Percentiles rank a stretch among this genome's conserved stretches.
These are phyloP conservation scores for Biscutella laevigata DNA, from an alignment of 441 rosid genomes.

Conservation along the genomic window DNA sequence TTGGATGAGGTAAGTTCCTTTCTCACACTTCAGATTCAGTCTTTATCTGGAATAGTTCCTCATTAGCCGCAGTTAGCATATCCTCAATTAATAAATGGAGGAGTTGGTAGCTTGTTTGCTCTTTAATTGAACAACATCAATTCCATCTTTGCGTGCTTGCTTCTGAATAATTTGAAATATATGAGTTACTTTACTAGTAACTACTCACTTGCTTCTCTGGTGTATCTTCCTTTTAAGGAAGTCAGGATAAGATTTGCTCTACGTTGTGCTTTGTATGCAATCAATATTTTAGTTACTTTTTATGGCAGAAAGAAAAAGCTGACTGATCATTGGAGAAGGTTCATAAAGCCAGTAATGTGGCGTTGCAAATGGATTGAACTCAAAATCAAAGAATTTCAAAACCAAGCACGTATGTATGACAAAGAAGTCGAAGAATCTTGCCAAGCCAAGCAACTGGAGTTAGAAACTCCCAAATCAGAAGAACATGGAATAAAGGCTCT, in stretches of 20 bases:
- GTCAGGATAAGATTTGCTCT: background rate
- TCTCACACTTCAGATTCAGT: background rate
- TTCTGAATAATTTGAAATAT: background rate
- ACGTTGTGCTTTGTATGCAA: background rate
- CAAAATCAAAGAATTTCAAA: conserved; percentile 43
- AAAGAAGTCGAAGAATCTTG: conserved; percentile 40
- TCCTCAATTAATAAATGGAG: no score
- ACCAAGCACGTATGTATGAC: conserved; percentile 56
- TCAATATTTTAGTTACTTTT: background rate
- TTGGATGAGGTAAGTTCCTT: conserved; percentile 23
- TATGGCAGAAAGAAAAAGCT: conserved; percentile 58
- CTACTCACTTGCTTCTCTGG: background rate
- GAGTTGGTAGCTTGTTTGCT: conserved; percentile 7
- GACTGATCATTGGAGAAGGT: conserved; percentile 80
- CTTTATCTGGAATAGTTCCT: no score
- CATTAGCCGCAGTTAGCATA: no score
- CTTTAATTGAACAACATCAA: background rate
- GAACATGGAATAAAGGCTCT: conserved; percentile 34
- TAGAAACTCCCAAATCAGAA: conserved; percentile 29
- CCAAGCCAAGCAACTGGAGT: conserved; percentile 37
- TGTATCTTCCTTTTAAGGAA: conserved; percentile 11
- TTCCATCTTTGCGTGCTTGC: conserved; percentile 3
- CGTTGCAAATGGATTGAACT: conserved; percentile 82
- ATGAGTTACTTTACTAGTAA: conserved; percentile 1
- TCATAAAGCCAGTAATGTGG: conserved; percentile 69